These are phyloP conservation scores for Claviceps pusilla DNA, from an alignment of 2,329 filamentous ascomycete species.

Conservation along the genomic window DNA sequence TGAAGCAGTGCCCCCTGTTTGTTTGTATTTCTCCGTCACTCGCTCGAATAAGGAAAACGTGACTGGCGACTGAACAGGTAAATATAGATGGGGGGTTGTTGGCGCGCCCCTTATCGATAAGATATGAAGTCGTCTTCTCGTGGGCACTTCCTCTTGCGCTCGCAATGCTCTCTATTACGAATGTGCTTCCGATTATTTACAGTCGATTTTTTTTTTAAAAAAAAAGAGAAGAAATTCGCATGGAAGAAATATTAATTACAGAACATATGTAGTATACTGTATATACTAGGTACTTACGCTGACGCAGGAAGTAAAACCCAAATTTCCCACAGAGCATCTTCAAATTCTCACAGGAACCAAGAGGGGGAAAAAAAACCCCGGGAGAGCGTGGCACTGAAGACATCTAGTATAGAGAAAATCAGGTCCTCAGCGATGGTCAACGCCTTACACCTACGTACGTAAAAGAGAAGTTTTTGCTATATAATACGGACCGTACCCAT, in stretches of 20 bases:
- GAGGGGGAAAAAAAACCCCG: neutral
- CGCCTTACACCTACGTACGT: neutral
- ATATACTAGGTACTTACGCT: too few species aligned
- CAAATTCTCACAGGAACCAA: neutral
- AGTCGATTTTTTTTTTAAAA: too few species aligned
- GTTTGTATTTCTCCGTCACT: neutral
- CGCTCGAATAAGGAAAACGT: neutral
- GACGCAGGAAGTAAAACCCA: too few species aligned
- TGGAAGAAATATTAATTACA: too few species aligned
- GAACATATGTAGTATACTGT: too few species aligned
- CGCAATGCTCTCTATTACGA: too few species aligned
- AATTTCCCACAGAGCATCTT: neutral
- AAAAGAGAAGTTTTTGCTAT: neutral
- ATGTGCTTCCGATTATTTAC: too few species aligned
- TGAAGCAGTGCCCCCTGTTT: neutral
- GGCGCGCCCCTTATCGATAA: neutral
- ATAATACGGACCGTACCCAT: neutral
- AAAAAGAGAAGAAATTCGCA: too few species aligned
- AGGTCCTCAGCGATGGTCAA: neutral
- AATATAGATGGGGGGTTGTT: neutral
- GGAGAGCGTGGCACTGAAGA: neutral
- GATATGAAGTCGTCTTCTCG: neutral
- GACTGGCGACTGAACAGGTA: neutral
- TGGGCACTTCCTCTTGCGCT: neutral
- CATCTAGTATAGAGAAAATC: neutral